Base-by-base conservation (phyloP, 768 basidiomycete genomes). In the Tylopilus intermedius region DNA sequence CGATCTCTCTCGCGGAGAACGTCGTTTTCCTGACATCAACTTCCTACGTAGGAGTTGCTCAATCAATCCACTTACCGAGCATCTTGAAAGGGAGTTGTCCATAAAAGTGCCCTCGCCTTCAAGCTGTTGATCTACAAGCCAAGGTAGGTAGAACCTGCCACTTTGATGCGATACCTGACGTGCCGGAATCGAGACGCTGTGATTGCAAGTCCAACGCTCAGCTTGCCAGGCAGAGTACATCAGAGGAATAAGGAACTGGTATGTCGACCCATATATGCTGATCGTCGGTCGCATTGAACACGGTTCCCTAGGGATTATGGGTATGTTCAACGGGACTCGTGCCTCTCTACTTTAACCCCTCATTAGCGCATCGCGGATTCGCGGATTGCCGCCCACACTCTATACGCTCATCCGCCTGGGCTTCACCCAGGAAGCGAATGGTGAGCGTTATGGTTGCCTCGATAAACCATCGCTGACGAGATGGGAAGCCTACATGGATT, bases 181-280 rank as follows among this genome's bases (percentile, higher is more conserved):
- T 21, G 47, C n/a, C 14, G 48, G 51, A 50, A 57, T 26, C 51
- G 64, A 76, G 91, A 93, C 22, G 94, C 94, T 1, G 88, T 96
- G 44, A 87, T 97, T 8, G 95, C 95, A 0, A 93, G 91, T 57
- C 93, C 95, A 1, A 97, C 94, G 0, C 97, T 98, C 71, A 91
- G 90, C 56, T 73, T 97, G 10, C 94, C 94, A 0, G 18, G 18
- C 18, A 18, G 94, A 96, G 65, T 87, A 83, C 56, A 88, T 96
- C 30, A 94, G 94, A 0, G 94, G 94, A 1, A 83, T 83, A 0
- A 75, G 94, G 50, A 95, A 95, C 62, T 94, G 93, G 90, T 87
- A 52, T 8, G 76, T 63, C n/a, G 8, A 49, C 52, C 38, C 26
- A 44, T 11, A 30, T 26, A 21, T 41, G 13, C 21, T 38, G n/a